Evolutionary conservation across 2,329 filamentous ascomycete species (phyloP).

Genomic region (Beauveria rudraprayagi): DNA sequence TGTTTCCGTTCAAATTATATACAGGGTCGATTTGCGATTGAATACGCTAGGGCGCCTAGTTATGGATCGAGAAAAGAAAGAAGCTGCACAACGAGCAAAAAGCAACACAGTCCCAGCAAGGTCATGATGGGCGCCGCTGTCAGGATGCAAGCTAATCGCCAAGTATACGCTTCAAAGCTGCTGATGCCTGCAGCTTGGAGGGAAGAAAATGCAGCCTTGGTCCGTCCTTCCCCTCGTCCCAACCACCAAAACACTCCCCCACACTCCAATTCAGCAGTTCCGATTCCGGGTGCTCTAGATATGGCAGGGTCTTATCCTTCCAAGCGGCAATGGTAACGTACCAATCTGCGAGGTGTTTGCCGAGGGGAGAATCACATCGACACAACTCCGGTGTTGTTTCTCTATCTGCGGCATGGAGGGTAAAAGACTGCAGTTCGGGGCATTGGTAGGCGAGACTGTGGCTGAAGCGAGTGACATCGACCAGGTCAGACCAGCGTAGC

Average conservation of each 20-base stretch:
- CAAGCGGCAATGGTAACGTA: neutral
- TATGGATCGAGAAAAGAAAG: neutral
- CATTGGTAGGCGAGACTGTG: conserved; percentile 1
- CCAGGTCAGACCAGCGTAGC: conserved; percentile 1
- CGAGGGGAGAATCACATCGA: conserved; percentile 3
- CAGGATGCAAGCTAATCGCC: neutral
- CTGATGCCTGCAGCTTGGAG: neutral
- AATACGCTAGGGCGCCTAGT: neutral
- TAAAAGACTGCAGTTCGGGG: conserved; percentile 2
- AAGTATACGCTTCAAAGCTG: neutral
- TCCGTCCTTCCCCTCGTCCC: neutral
- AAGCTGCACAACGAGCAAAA: neutral
- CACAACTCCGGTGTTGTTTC: conserved; percentile 2
- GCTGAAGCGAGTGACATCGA: conserved; percentile 4
- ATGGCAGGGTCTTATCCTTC: neutral
- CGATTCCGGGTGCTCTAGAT: conserved; percentile 2
- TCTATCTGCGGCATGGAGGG: conserved; percentile 1
- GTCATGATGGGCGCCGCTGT: neutral
- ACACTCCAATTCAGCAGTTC: neutral
- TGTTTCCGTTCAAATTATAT: too few relatives aligned
- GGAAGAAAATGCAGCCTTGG: conserved; percentile 6
- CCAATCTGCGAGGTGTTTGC: neutral
- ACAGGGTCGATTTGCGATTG: neutral
- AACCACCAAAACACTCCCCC: conserved; percentile 4
- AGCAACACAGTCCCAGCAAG: neutral